Evolutionary conservation across 345 rosid genomes (phyloP).

Genomic region (Populus euphratica): DNA sequence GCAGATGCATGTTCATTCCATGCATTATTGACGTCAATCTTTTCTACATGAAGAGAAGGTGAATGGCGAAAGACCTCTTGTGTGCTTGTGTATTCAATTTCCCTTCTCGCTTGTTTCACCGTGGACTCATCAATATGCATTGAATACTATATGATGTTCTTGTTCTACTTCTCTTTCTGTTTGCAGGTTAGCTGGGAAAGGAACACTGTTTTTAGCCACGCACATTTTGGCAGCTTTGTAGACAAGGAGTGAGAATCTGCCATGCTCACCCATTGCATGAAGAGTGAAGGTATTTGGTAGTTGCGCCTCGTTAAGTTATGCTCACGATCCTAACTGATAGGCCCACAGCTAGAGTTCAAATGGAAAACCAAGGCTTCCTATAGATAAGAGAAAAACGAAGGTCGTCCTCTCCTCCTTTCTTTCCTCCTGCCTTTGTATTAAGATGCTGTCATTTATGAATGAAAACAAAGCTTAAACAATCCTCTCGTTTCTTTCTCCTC

Average conservation of each 20-base stretch:
- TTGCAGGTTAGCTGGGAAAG: constrained; percentile 18
- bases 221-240: background rate
- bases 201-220: background rate
- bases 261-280: background rate
- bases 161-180: background rate
- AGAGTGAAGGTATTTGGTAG: background rate
- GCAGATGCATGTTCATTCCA: background rate
- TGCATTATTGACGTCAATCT: background rate
- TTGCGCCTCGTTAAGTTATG: background rate
- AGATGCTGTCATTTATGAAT: background rate
- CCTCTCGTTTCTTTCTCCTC: background rate
- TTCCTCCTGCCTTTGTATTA: background rate
- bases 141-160: background rate
- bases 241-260: background rate
- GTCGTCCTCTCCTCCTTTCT: background rate
- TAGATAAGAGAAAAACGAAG: background rate
- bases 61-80: background rate
- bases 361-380: background rate
- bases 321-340: background rate
- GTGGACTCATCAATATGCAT: background rate
- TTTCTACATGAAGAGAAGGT: background rate
- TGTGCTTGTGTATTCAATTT: background rate
- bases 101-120: background rate
- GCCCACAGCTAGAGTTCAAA: background rate
- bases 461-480: background rate